Evolutionary conservation across 495 filamentous ascomycete species (phyloP).

Genomic region (Neurospora sp.): DNA sequence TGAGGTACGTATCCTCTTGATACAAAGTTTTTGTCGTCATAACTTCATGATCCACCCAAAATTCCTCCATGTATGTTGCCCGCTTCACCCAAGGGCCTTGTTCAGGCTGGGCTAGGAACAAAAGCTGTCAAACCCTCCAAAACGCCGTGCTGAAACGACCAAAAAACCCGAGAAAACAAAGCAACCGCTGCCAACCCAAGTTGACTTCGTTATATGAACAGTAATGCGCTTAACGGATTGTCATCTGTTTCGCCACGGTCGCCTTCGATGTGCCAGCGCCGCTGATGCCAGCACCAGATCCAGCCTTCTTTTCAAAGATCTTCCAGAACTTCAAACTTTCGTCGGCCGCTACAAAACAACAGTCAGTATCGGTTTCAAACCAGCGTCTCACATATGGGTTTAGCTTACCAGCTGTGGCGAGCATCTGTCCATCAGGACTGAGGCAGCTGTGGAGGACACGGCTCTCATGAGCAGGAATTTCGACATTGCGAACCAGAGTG

Average conservation of each 20-base stretch:
- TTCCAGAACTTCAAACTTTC: conserved; percentile 99
- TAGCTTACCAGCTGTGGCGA: conserved; percentile 67
- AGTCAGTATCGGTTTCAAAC: conserved; percentile 8
- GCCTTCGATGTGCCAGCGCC: conserved; percentile 49
- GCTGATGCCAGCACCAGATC: conserved; percentile 47
- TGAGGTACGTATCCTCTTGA: not conserved
- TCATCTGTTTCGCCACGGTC: conserved; percentile 90
- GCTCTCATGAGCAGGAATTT: conserved; percentile 98
- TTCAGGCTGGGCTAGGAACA: not conserved
- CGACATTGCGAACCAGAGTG: conserved; percentile 87
- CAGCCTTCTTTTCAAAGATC: conserved; percentile 95
- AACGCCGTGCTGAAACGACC: conserved; percentile 38
- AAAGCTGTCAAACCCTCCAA: conserved; percentile 1
- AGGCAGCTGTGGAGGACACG: conserved; percentile 89
- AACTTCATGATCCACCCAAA: not conserved
- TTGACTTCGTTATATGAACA: conserved; percentile 3
- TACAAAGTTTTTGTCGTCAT: not conserved
- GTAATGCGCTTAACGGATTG: conserved; percentile 61
- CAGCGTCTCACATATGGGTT: no score
- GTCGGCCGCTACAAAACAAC: conserved; percentile 53
- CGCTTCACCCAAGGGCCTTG: not conserved
- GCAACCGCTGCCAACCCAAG: conserved; percentile 26
- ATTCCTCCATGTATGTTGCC: not conserved
- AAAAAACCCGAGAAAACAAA: conserved; percentile 30
- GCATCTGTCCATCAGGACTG: conserved; percentile 93